Evolutionary conservation across 2,329 filamentous ascomycete genomes (phyloP), one percentile per base, ranked within the genome.

Genomic region (Trichoderma koningiopsis): DNA sequence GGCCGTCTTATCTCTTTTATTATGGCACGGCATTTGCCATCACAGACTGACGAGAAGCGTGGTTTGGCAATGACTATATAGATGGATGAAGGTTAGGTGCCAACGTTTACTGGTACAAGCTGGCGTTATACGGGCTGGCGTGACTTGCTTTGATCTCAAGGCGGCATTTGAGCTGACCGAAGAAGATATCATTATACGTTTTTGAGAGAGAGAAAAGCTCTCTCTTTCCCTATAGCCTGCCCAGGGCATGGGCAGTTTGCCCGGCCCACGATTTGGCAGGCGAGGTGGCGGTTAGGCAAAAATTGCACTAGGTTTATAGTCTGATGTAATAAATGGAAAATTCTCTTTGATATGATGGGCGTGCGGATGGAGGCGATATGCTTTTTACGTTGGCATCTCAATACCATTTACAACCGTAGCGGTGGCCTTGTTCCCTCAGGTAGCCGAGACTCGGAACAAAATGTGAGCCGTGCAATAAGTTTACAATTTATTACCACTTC

Each of bases 111-210:
- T 74, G 75, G 75, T 73, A 78, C 75, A 72, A 69, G 71, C 68
- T 73, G 76, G 76, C 76, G 77, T 78, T 77, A 74, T 68, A 61
- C 71, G 72, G 68, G 73, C 69, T 71, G 70, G 59, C 55, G 52
- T 53, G 49, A 19, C 52, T 24, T 64, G 53, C 52, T 58, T 47
- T 52, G 33, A 37, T 58, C 52, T 7, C 53, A 14, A 40, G 57
- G 65, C 22, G n/a, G 63, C 53, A 27, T 40, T 24, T 59, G 35
- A 49, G 40, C 40, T 24, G 37, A 29, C 40, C 13, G 19, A 49
- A 33, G 13, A 27, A 47, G 47, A 49, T 22, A 22, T 27, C 19
- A 24, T 31, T 43, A 29, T 49, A 31, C 62, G 53, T 57, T 14
- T 43, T n/a, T 57, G 43, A 29, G 40, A n/a, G 52, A 33, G 37